phyloP scores from a whole-genome alignment of 2,329 filamentous ascomycete species.

The Coleophoma eucalyptorum region DNA sequence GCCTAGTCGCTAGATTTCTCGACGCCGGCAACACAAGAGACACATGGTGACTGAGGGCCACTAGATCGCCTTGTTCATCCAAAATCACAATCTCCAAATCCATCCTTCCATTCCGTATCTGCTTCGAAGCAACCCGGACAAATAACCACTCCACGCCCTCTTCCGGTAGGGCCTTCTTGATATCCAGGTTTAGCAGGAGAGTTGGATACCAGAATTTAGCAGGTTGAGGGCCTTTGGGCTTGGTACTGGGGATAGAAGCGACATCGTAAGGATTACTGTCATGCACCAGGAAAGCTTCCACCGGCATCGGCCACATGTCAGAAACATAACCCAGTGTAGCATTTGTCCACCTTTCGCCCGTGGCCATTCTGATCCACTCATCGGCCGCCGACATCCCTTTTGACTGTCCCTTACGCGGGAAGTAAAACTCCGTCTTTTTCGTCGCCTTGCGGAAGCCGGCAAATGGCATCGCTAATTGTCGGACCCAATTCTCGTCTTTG shows the following conservation, averaged over 20 bases:
- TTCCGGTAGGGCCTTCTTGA: constrained; percentile 67
- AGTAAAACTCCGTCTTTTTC: constrained; percentile 45
- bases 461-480: constrained; percentile 18
- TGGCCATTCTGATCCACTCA: constrained; percentile 63
- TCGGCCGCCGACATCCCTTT: constrained; percentile 42
- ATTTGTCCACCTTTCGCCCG: constrained; percentile 59
- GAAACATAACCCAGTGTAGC: constrained; percentile 59
- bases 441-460: constrained; percentile 29
- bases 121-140: constrained; percentile 59
- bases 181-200: constrained; percentile 68
- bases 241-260: constrained; percentile 5
- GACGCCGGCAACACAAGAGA: constrained; percentile 58
- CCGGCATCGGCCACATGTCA: constrained; percentile 66
- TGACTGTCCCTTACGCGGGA: constrained; percentile 42
- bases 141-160: constrained; percentile 72
- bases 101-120: constrained; percentile 66
- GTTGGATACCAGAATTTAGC: constrained; percentile 44
- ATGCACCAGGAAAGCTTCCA: constrained; percentile 43
- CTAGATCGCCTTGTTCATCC: constrained; percentile 59
- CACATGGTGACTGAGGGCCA: constrained; percentile 67
- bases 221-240: constrained; percentile 19
- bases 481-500: constrained; percentile 42
- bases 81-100: constrained; percentile 69
- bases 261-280: constrained; percentile 22
- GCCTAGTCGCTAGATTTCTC: constrained; percentile 46